These are phyloP conservation scores for Pistacia integerrima DNA, from an alignment of 345 rosid species.

Conservation along the genomic window DNA sequence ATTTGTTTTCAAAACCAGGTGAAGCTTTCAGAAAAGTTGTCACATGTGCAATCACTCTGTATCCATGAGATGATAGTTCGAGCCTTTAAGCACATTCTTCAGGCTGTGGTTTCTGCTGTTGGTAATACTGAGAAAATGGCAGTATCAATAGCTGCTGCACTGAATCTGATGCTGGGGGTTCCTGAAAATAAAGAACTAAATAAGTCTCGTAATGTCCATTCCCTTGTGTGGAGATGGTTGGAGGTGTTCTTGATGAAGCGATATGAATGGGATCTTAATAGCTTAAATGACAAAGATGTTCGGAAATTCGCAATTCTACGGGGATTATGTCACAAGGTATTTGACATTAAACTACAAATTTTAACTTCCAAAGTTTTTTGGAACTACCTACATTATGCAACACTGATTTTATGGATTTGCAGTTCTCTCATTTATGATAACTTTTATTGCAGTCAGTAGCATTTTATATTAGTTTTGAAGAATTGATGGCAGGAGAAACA, in stretches of 20 bases:
- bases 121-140: conserved; percentile 64
- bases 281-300: conserved; percentile 77
- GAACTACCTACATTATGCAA: conserved; percentile 8
- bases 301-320: conserved; percentile 90
- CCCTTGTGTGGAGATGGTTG: conserved; percentile 89
- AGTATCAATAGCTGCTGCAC: conserved; percentile 71
- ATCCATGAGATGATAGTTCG: conserved; percentile 97
- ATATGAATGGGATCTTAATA: conserved; percentile 83
- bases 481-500: conserved; percentile 3
- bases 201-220: conserved; percentile 53
- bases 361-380: conserved; percentile 6
- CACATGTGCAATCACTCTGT: conserved; percentile 96
- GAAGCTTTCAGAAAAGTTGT: conserved; percentile 89
- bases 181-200: conserved; percentile 51
- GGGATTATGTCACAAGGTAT: conserved; percentile 97
- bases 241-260: conserved; percentile 83
- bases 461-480: neutral
- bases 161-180: conserved; percentile 93
- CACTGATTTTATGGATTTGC: neutral
- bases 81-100: conserved; percentile 91
- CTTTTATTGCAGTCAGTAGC: neutral
- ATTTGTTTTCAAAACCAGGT: conserved; percentile 55
- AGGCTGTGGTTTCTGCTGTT: conserved; percentile 80
- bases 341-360: neutral
- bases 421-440: neutral